phyloP scores from a whole-genome alignment of 441 rosid genomes.

The Dalechampia spathulata region DNA sequence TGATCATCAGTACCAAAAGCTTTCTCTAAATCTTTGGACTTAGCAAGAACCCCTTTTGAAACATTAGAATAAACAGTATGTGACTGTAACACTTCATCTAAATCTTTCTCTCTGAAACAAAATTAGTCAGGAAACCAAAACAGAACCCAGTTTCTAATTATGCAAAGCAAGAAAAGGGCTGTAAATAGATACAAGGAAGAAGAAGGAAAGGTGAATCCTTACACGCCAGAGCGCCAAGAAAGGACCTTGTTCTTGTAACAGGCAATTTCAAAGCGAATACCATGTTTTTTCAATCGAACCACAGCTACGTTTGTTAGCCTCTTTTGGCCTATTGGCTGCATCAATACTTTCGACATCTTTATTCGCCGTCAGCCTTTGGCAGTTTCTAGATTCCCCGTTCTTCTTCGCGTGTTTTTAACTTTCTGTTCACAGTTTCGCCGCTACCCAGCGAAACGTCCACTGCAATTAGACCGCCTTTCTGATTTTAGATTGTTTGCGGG shows the following conservation, averaged over 20 bases:
- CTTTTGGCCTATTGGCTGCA: slow-evolving; percentile 94
- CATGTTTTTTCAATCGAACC: slow-evolving; percentile 82
- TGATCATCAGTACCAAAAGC: slow-evolving; percentile 83
- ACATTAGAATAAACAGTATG: slow-evolving; percentile 92
- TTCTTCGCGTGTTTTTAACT: too few relatives aligned
- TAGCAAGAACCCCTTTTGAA: slow-evolving; percentile 90
- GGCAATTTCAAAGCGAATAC: slow-evolving; percentile 94
- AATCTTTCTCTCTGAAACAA: slow-evolving; percentile 69
- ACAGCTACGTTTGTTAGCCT: slow-evolving; percentile 94
- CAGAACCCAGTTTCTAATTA: neutral
- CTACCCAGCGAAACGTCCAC: too few relatives aligned
- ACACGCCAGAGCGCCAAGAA: slow-evolving; percentile 98
- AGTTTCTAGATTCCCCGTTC: too few relatives aligned
- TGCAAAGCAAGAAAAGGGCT: too few relatives aligned
- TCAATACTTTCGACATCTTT: slow-evolving; percentile 66
- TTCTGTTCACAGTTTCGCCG: too few relatives aligned
- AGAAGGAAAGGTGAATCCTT: too few relatives aligned
- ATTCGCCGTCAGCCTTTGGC: too few relatives aligned
- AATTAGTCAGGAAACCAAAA: neutral
- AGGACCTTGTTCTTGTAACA: slow-evolving; percentile 98
- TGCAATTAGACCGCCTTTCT: too few relatives aligned
- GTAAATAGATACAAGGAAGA: too few relatives aligned
- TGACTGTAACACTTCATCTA: slow-evolving; percentile 95
- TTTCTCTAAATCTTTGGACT: slow-evolving; percentile 62
- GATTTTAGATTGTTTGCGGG: too few relatives aligned